Percentiles rank a stretch among this genome's conserved stretches.
Evolutionary conservation across 106 monocot species (phyloP).

Genomic region (Dioscorea alata): DNA sequence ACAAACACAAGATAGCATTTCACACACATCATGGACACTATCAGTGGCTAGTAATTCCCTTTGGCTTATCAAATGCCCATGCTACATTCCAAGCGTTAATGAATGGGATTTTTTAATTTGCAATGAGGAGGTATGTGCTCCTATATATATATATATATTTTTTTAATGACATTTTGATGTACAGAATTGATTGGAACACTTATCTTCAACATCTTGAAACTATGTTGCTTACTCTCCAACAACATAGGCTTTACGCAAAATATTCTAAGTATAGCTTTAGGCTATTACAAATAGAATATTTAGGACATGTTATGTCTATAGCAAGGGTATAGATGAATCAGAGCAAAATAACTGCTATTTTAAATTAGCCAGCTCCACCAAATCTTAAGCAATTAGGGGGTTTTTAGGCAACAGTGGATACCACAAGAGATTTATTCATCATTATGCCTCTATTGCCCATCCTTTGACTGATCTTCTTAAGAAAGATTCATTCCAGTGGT

Average conservation of each 20-base stretch:
- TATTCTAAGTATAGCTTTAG: not conserved
- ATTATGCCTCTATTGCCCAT: not conserved
- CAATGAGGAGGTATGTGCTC: not conserved
- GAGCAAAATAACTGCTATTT: not conserved
- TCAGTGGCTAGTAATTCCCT: conserved; percentile 1
- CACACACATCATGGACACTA: too few relatives aligned
- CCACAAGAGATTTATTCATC: not conserved
- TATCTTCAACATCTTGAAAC: not conserved
- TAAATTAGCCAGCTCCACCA: not conserved
- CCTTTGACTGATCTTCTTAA: not conserved
- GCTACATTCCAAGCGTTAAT: conserved; percentile 1
- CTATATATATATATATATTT: too few relatives aligned
- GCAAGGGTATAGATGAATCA: not conserved
- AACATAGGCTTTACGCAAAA: not conserved
- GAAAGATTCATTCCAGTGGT: not conserved
- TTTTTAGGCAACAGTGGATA: not conserved
- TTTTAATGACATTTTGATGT: conserved; percentile 8
- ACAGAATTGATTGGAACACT: not conserved
- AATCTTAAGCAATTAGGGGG: not conserved
- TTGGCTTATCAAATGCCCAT: not conserved
- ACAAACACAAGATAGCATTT: too few relatives aligned
- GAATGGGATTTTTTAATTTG: not conserved
- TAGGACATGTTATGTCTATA: not conserved
- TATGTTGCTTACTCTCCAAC: not conserved
- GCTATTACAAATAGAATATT: not conserved